phyloP scores from a whole-genome alignment of 2,329 filamentous ascomycete species.

The Sarocladiaceae sp. region DNA sequence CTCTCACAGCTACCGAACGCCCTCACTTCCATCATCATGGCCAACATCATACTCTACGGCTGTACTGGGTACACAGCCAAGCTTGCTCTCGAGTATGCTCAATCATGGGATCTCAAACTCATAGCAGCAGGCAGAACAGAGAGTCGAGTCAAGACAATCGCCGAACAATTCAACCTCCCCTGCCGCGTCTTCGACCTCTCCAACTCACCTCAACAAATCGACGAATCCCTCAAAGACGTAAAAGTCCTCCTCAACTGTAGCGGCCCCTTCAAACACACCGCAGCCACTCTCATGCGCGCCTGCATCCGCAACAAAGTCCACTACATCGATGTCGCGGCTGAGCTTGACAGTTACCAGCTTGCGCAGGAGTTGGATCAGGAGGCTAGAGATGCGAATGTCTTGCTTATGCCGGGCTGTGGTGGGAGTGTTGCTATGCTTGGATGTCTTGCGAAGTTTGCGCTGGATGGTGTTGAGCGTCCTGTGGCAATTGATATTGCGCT shows the following conservation, averaged over 20 bases:
- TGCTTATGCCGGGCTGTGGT: conserved; percentile 19
- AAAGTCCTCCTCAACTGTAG: conserved; percentile 18
- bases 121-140: conserved; percentile 13
- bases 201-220: neutral
- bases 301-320: conserved; percentile 16
- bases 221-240: neutral
- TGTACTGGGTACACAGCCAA: conserved; percentile 19
- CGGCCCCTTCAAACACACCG: conserved; percentile 16
- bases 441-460: conserved; percentile 12
- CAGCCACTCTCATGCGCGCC: conserved; percentile 14
- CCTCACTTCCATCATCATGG: conserved; percentile 5
- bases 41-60: conserved; percentile 17
- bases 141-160: neutral
- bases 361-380: conserved; percentile 10
- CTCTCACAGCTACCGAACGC: no score
- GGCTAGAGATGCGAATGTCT: conserved; percentile 12
- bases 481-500: conserved; percentile 17
- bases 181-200: conserved; percentile 13
- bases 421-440: conserved; percentile 19
- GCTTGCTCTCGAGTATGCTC: conserved; percentile 15
- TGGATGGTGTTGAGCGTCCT: conserved; percentile 1
- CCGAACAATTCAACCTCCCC: neutral
- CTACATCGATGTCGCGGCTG: conserved; percentile 19
- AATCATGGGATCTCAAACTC: conserved; percentile 11
- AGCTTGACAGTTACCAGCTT: conserved; percentile 16